Conservation (phyloP, 2,329 filamentous ascomycete species). For the Colletotrichum sp. region DNA sequence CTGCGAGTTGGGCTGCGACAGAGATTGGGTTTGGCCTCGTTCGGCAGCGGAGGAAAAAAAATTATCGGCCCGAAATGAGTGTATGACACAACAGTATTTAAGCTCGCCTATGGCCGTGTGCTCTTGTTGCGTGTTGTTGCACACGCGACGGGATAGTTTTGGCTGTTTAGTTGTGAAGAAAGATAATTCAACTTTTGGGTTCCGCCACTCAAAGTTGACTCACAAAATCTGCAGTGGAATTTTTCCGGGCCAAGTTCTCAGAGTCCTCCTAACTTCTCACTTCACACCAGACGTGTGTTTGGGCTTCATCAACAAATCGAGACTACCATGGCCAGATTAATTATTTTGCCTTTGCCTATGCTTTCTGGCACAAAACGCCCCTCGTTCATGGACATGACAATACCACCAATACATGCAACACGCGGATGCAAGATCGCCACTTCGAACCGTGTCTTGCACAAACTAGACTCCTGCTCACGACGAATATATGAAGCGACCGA, state of each 20-base stretch:
- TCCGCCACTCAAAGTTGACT: conserved; percentile 16
- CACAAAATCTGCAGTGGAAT: background rate
- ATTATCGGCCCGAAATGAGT: background rate
- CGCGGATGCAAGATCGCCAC: background rate
- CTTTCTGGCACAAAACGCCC: background rate
- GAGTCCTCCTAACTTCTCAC: background rate
- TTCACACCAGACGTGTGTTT: background rate
- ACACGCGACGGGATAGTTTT: no score
- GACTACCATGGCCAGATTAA: background rate
- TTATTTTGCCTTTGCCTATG: background rate
- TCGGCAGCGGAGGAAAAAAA: background rate
- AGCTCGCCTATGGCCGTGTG: background rate
- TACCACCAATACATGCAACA: background rate
- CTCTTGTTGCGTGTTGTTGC: background rate
- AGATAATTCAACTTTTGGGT: background rate
- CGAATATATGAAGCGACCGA: background rate
- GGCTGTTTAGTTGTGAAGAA: background rate
- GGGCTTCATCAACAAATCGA: background rate
- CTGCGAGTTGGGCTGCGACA: background rate
- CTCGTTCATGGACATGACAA: background rate
- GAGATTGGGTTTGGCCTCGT: background rate
- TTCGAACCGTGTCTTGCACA: background rate
- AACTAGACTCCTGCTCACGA: background rate
- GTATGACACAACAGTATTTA: background rate
- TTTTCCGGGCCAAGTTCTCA: background rate